These are phyloP conservation scores for Tripterygium wilfordii DNA, from an alignment of 177 flowering plant species.

Conservation along the genomic window DNA sequence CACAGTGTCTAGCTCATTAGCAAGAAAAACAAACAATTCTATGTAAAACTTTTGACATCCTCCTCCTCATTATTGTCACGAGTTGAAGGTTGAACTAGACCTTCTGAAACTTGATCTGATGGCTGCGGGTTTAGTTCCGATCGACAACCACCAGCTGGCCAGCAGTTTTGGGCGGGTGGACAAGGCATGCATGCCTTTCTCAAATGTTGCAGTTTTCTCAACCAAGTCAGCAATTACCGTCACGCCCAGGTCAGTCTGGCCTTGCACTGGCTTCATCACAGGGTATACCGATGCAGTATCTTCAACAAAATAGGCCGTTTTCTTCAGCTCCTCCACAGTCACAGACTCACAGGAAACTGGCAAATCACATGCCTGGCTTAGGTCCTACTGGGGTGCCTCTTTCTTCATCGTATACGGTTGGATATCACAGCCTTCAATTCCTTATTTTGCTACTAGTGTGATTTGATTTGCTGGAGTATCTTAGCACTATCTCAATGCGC, in stretches of 20 bases:
- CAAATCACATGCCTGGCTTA: constrained; percentile 39
- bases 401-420: constrained; percentile 73
- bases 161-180: constrained; percentile 62
- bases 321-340: constrained; percentile 43
- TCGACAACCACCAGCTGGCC: constrained; percentile 47
- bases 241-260: constrained; percentile 57
- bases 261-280: constrained; percentile 51
- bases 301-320: constrained; percentile 50
- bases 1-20: no score
- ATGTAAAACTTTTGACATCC: no score
- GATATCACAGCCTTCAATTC: constrained; percentile 22
- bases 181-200: constrained; percentile 35
- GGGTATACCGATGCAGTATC: constrained; percentile 45
- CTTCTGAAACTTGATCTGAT: no score
- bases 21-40: no score
- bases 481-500: constrained; percentile 4
- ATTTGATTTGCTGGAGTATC: not conserved
- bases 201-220: constrained; percentile 63
- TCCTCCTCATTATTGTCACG: no score
- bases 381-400: constrained; percentile 48
- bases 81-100: no score
- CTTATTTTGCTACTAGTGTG: not conserved
- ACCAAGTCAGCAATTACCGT: constrained; percentile 63
- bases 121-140: no score
- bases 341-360: constrained; percentile 42